phyloP scores from a whole-genome alignment of 106 monocot species.

The Allium cepa region DNA sequence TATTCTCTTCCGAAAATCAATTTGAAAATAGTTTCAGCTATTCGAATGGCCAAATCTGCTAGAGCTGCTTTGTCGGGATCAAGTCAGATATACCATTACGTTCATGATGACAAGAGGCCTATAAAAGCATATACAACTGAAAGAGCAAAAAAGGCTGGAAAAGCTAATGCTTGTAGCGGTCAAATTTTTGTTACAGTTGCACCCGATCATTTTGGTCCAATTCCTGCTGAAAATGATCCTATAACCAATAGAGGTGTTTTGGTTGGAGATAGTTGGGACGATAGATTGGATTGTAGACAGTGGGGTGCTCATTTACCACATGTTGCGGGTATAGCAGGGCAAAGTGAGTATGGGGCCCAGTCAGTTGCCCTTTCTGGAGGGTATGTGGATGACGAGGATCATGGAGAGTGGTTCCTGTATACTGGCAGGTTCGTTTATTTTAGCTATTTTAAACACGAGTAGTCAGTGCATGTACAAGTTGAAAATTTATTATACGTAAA shows the following conservation, averaged over 20 bases:
- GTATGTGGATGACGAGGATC: constrained; percentile 96
- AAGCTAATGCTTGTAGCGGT: constrained; percentile 90
- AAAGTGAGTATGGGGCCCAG: constrained; percentile 82
- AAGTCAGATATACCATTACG: constrained; percentile 41
- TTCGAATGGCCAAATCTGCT: constrained; percentile 63
- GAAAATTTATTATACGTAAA: too few species aligned
- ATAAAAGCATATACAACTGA: constrained; percentile 93
- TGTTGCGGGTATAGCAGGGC: constrained; percentile 96
- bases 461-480: too few species aligned
- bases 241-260: constrained; percentile 67
- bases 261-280: constrained; percentile 84
- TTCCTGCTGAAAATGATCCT: constrained; percentile 84
- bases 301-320: constrained; percentile 98
- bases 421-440: constrained; percentile 70
- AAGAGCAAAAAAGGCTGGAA: constrained; percentile 74
- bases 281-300: constrained; percentile 88
- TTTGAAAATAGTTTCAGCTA: constrained; percentile 65
- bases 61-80: constrained; percentile 9
- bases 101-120: constrained; percentile 73
- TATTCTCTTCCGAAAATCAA: constrained; percentile 75
- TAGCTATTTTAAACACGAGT: too few species aligned
- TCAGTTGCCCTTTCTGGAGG: constrained; percentile 96
- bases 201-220: constrained; percentile 93
- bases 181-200: constrained; percentile 92
- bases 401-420: constrained; percentile 99